Percentiles rank a stretch among this genome's conserved stretches.
Conservation (phyloP, 164 flowering plant genomes). For the Aristolochia fimbriata region DNA sequence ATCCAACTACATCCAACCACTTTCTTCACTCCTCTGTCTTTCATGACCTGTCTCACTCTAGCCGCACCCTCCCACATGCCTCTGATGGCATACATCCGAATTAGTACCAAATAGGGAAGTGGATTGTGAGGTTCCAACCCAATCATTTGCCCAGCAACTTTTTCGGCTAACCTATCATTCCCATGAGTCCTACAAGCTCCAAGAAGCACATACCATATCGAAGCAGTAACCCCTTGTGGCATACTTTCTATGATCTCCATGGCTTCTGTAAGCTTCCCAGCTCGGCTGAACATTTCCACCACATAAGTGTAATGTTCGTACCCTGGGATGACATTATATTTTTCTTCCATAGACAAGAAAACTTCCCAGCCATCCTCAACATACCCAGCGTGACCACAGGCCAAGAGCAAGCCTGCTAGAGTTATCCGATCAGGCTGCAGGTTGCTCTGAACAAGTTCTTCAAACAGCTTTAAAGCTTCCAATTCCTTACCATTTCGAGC, state of each 20-base stretch:
- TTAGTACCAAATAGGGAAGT: conserved; percentile 40
- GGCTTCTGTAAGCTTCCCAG: conserved; percentile 37
- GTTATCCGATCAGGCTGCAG: conserved; percentile 38
- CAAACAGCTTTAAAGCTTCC: conserved; percentile 29
- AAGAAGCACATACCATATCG: conserved; percentile 36
- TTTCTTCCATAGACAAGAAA: conserved; percentile 40
- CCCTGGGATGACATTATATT: conserved; percentile 30
- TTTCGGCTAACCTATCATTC: conserved; percentile 32
- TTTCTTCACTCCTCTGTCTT: conserved; percentile 20
- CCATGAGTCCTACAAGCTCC: conserved; percentile 24
- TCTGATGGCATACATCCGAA: conserved; percentile 31
- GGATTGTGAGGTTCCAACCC: conserved; percentile 30
- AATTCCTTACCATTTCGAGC: conserved; percentile 31
- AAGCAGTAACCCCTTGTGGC: conserved; percentile 28
- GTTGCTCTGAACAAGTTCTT: conserved; percentile 24
- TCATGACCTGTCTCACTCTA: conserved; percentile 33
- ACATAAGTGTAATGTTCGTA: conserved; percentile 44
- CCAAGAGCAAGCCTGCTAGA: conserved; percentile 34
- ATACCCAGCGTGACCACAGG: conserved; percentile 41
- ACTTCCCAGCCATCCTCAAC: conserved; percentile 30
- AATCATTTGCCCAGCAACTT: conserved; percentile 34
- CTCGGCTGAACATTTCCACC: conserved; percentile 37
- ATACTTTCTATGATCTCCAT: conserved; percentile 25
- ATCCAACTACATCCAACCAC: conserved; percentile 45
- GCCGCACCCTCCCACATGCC: conserved; percentile 58